Evolutionary conservation across 768 basidiomycete species (phyloP), one percentile per base, ranked within the genome.

Genomic region (Saitozyma podzolica): DNA sequence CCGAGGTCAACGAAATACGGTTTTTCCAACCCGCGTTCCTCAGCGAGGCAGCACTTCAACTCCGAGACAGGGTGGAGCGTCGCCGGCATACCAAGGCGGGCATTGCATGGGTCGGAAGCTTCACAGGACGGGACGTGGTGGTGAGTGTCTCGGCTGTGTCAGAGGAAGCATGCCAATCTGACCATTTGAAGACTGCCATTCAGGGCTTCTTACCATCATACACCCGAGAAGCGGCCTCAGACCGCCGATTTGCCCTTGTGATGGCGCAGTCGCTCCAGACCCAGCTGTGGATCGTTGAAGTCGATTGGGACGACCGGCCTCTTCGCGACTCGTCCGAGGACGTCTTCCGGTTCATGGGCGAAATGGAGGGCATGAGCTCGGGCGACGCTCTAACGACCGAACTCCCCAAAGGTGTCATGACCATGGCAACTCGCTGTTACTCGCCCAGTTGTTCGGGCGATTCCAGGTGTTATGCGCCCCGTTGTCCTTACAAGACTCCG

Each of bases 271-370:
- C 90, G 61, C 83, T 98, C 43, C 93, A 97, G 74, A 88, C 86
- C 62, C 92, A 95, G 76, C 84, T 98, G 6, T 97, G 92, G 83
- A 94, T 96, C 79, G 91, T 92, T 74, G 95, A 98, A 77, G 93
- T 97, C 8, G 93, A 97, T 75, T 95, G 93, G 91, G 91, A 89
- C 40, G 87, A 87, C 54, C 86, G 87, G 17, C 83, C 87, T 0
- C 80, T 96, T 58, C 86, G 89, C 59, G 92, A 94, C 72, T 88
- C 89, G 3, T 89, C 94, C 5, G 92, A 94, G 72, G 91, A 94
- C 65, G 92, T 96, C 7, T 96, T 90, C 80, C 90, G 89, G 84
- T 95, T 96, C 79, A 82, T 91, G 73, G 91, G 91, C 61, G 92
- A 94, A 59, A 74, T 77, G 58, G 80, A 80, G 40, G 77, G 74